Percentiles rank a stretch among this genome's conserved stretches.
These are phyloP conservation scores for Saccharomyces pastorianus DNA, from an alignment of 1,139 yeast species.

Conservation along the genomic window DNA sequence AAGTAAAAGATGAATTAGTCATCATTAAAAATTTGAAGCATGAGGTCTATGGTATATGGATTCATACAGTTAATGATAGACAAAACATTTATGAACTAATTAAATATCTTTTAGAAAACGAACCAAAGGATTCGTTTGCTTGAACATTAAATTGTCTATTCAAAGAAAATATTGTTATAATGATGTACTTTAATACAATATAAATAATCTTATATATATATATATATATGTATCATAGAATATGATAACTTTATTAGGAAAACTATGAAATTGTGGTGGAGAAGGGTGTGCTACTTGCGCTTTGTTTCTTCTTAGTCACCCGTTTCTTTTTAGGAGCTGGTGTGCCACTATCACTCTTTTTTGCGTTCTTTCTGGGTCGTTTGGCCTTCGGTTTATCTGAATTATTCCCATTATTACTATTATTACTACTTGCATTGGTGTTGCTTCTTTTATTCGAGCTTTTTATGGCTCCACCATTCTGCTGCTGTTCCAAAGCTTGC, in stretches of 20 bases:
- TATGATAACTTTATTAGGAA: not conserved
- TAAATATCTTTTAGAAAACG: conserved; percentile 33
- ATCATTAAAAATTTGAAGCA: conserved; percentile 71
- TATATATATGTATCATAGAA: conserved; percentile 1
- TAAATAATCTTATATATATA: not conserved
- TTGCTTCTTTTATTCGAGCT: not conserved
- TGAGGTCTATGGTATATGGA: conserved; percentile 84
- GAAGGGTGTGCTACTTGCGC: conserved; percentile 23
- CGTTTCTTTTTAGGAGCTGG: conserved; percentile 24
- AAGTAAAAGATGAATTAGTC: conserved; percentile 68
- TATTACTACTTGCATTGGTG: conserved; percentile 2
- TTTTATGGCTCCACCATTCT: not conserved
- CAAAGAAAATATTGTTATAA: not conserved
- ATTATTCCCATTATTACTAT: conserved; percentile 7
- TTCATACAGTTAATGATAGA: conserved; percentile 71
- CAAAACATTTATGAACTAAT: conserved; percentile 51
- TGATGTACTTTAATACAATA: not conserved
- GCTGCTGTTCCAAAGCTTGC: conserved; percentile 14
- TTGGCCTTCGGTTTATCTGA: conserved; percentile 24
- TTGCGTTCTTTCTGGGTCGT: conserved; percentile 27
- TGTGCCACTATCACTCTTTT: conserved; percentile 19
- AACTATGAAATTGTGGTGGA: not conserved
- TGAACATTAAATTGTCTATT: conserved; percentile 4
- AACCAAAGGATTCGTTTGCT: conserved; percentile 30
- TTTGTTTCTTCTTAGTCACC: conserved; percentile 24